These are phyloP conservation scores for Xylariales sp. DNA, from an alignment of 2,329 filamentous ascomycete species.

Conservation along the genomic window DNA sequence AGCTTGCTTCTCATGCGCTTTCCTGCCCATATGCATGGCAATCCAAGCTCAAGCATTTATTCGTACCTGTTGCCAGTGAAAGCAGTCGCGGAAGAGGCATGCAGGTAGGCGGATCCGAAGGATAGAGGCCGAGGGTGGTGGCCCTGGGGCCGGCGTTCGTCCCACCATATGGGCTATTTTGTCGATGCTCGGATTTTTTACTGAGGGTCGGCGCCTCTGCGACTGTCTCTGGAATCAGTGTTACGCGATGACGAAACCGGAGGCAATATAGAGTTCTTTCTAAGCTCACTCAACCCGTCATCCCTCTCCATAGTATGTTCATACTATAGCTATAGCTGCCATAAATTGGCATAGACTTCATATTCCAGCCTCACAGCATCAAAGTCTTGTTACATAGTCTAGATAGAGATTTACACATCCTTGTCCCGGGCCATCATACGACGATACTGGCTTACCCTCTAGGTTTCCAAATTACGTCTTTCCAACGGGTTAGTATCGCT, in stretches of 20 bases:
- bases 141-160: background rate
- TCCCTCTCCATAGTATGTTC: background rate
- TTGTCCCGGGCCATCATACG: background rate
- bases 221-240: constrained; percentile 23
- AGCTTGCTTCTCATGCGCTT: background rate
- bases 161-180: background rate
- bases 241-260: constrained; percentile 46
- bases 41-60: background rate
- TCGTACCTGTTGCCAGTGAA: background rate
- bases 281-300: constrained; percentile 7
- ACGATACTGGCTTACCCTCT: background rate
- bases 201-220: background rate
- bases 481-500: background rate
- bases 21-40: background rate
- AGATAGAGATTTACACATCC: constrained; percentile 12
- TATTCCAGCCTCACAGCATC: constrained; percentile 1
- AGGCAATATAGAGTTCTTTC: constrained; percentile 23
- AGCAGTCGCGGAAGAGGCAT: background rate
- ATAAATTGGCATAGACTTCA: background rate
- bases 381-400: background rate
- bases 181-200: background rate
- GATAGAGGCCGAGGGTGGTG: too few relatives aligned
- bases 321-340: background rate
- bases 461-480: background rate
- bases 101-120: background rate